Conservation (phyloP, 2,329 filamentous ascomycete species). For the Colletotrichum tropicale region DNA sequence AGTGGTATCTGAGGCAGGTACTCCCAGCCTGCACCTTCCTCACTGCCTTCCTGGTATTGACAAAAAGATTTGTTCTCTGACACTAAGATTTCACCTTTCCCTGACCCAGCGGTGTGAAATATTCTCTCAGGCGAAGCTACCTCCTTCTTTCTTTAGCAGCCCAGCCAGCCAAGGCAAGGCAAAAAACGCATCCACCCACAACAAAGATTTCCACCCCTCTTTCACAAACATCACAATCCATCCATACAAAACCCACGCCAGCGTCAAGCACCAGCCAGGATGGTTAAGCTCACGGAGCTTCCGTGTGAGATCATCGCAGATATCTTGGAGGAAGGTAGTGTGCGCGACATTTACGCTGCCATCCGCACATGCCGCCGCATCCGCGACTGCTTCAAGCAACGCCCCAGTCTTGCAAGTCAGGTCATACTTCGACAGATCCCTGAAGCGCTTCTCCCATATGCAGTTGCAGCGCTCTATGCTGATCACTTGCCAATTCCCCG, state of each 20-base stretch:
- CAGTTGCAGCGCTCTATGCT: fast-evolving
- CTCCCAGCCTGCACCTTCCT: background rate
- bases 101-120: background rate
- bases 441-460: fast-evolving
- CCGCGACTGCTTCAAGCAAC: fast-evolving
- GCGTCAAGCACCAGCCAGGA: background rate
- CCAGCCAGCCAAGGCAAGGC: background rate
- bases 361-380: fast-evolving
- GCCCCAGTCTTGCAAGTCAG: background rate
- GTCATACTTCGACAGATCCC: fast-evolving
- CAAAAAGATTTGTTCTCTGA: background rate
- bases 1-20: background rate
- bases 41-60: background rate
- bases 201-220: background rate
- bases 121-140: fast-evolving
- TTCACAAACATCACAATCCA: background rate
- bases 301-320: background rate
- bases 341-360: fast-evolving
- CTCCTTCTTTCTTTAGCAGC: background rate
- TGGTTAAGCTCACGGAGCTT: background rate
- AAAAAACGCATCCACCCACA: background rate
- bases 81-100: background rate
- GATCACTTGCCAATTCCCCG: background rate
- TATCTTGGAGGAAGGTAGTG: fast-evolving
- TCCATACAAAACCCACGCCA: background rate